Conservation (phyloP, 169 alveolate genomes). For the Plasmodium adleri region DNA sequence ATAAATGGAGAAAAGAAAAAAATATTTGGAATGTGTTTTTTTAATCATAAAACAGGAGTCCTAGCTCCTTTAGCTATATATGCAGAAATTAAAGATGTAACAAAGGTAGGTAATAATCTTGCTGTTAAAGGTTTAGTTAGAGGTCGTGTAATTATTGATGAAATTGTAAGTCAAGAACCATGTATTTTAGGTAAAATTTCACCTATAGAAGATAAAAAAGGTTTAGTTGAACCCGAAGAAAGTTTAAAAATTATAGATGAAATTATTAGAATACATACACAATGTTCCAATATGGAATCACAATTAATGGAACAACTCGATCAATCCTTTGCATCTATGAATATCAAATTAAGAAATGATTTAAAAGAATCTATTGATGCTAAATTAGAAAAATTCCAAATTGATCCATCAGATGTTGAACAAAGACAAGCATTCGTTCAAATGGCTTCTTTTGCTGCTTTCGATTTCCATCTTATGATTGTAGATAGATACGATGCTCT, state of each 20-base stretch:
- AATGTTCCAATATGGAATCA: conserved; percentile 80
- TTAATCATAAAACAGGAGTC: conserved; percentile 84
- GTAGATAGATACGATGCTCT: conserved; percentile 87
- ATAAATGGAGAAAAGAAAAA: conserved; percentile 58
- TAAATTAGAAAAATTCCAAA: conserved; percentile 80
- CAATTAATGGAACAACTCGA: conserved; percentile 84
- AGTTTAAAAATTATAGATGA: conserved; percentile 84
- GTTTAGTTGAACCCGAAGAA: conserved; percentile 79
- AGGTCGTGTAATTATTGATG: conserved; percentile 82
- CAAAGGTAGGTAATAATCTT: conserved; percentile 78
- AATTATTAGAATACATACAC: conserved; percentile 79
- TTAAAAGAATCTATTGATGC: conserved; percentile 84
- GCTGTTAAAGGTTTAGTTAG: conserved; percentile 83
- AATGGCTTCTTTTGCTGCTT: conserved; percentile 86
- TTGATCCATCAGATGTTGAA: conserved; percentile 79
- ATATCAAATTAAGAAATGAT: conserved; percentile 80
- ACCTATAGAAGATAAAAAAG: conserved; percentile 85
- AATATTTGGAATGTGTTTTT: conserved; percentile 86
- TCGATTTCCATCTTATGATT: conserved; percentile 85
- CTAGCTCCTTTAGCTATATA: conserved; percentile 87
- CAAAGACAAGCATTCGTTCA: conserved; percentile 85
- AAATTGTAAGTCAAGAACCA: conserved; percentile 85
- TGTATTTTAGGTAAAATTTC: conserved; percentile 83
- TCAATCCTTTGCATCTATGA: conserved; percentile 84
- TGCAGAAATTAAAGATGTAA: conserved; percentile 82